phyloP scores from a whole-genome alignment of 352 stramenopile species.

The Globisporangium lucens region DNA sequence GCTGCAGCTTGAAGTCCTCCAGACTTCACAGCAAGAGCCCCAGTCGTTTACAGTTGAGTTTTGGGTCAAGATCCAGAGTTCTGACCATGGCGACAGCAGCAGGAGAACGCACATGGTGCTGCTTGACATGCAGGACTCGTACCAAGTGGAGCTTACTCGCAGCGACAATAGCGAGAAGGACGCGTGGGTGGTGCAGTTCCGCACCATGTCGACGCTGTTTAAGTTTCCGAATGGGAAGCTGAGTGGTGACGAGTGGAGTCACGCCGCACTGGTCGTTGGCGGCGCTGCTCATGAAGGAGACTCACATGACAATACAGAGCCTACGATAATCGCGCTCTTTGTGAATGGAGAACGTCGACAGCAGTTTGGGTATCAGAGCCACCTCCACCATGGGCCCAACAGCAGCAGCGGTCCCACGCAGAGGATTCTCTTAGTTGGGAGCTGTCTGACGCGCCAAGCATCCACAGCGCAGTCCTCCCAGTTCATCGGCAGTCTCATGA shows the following conservation, averaged over 20 bases:
- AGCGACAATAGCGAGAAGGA: neutral
- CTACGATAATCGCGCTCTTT: slow-evolving; percentile 18
- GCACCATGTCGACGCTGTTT: slow-evolving; percentile 26
- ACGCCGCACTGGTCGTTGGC: slow-evolving; percentile 21
- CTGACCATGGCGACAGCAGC: neutral
- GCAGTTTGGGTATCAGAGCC: slow-evolving; percentile 15
- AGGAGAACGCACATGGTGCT: slow-evolving; percentile 22
- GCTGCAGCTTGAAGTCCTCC: slow-evolving; percentile 22
- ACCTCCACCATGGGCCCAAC: slow-evolving; percentile 4
- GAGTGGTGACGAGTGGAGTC: slow-evolving; percentile 21
- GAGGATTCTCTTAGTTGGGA: slow-evolving; percentile 28
- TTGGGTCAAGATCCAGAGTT: slow-evolving; percentile 31
- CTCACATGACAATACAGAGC: slow-evolving; percentile 20
- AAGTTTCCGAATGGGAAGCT: slow-evolving; percentile 20
- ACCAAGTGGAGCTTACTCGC: slow-evolving; percentile 27
- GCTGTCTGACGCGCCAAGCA: slow-evolving; percentile 22
- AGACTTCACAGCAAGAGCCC: slow-evolving; percentile 7
- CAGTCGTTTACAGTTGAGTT: slow-evolving; percentile 35
- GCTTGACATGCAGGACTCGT: slow-evolving; percentile 32
- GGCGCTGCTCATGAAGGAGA: neutral
- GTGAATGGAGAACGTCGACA: slow-evolving; percentile 27
- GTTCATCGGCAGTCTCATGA: slow-evolving; percentile 10
- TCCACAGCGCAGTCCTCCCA: neutral
- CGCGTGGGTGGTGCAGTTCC: slow-evolving; percentile 27
- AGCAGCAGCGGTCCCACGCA: neutral